phyloP scores from a whole-genome alignment of 2,329 filamentous ascomycete species.

The Trichocomaceae sp. region DNA sequence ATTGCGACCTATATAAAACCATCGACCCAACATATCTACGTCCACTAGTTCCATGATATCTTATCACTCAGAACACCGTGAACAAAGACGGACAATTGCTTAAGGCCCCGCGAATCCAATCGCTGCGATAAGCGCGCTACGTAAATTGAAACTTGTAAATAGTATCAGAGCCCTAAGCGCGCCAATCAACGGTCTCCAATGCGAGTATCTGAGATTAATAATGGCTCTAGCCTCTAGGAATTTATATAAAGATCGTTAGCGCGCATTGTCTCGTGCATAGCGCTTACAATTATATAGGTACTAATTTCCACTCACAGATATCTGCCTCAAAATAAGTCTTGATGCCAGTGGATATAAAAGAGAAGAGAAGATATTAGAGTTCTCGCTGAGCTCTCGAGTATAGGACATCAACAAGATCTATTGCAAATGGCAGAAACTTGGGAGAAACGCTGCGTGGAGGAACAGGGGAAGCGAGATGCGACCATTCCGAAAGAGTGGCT shows the following conservation, averaged over 20 bases:
- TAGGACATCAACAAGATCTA: background rate
- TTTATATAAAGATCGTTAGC: background rate
- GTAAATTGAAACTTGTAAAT: no score
- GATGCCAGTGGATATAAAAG: background rate
- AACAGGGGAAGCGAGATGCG: background rate
- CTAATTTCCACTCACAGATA: background rate
- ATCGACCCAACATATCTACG: background rate
- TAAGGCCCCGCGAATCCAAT: background rate
- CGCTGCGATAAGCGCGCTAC: background rate
- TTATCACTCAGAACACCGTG: background rate
- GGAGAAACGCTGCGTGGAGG: background rate
- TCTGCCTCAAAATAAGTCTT: background rate
- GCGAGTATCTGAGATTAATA: background rate
- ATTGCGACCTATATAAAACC: background rate
- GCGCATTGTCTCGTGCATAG: background rate
- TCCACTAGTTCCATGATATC: background rate
- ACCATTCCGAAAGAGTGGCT: conserved; percentile 4
- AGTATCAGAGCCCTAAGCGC: background rate
- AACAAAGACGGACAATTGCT: background rate
- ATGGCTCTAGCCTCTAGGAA: no score
- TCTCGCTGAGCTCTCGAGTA: background rate
- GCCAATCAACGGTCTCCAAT: background rate
- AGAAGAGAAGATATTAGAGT: background rate
- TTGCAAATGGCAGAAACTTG: background rate
- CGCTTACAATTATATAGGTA: background rate